These are phyloP conservation scores for Handroanthus guayacan DNA, from an alignment of 257 asterid genomes.

Conservation along the genomic window DNA sequence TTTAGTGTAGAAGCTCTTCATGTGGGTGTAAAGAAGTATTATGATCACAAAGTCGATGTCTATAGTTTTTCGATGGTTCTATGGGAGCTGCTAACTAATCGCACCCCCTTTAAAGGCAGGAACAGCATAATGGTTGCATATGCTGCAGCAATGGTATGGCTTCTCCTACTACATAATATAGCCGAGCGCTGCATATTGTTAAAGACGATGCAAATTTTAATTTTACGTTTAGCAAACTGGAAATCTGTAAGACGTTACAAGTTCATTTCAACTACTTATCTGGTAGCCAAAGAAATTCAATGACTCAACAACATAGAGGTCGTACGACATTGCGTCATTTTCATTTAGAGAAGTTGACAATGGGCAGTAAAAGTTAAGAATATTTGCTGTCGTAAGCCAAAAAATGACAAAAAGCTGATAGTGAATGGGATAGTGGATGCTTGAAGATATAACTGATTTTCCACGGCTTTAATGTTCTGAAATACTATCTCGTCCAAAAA, in stretches of 20 bases:
- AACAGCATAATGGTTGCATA: slow-evolving; percentile 63
- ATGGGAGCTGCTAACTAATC: slow-evolving; percentile 70
- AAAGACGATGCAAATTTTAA: background rate
- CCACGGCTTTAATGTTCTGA: no score
- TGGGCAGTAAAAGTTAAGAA: no score
- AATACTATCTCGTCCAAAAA: no score
- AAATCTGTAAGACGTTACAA: background rate
- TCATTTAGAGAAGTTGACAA: no score
- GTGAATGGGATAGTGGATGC: no score
- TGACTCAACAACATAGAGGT: background rate
- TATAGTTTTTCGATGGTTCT: slow-evolving; percentile 73
- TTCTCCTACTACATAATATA: background rate
- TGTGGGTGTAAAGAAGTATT: slow-evolving; percentile 58
- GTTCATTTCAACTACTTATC: no score
- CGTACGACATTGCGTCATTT: background rate
- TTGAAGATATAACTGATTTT: no score
- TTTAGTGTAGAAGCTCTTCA: slow-evolving; percentile 47
- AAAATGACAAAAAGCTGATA: no score
- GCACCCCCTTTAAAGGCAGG: slow-evolving; percentile 63
- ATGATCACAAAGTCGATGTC: slow-evolving; percentile 72
- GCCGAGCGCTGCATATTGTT: background rate
- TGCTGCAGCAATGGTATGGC: slow-evolving; percentile 61
- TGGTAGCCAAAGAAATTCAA: background rate
- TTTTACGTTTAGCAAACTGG: background rate
- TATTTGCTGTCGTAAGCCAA: no score